Evolutionary conservation across 108 stramenopile genomes (phyloP).

Genomic region (Skeletonema marinoi): DNA sequence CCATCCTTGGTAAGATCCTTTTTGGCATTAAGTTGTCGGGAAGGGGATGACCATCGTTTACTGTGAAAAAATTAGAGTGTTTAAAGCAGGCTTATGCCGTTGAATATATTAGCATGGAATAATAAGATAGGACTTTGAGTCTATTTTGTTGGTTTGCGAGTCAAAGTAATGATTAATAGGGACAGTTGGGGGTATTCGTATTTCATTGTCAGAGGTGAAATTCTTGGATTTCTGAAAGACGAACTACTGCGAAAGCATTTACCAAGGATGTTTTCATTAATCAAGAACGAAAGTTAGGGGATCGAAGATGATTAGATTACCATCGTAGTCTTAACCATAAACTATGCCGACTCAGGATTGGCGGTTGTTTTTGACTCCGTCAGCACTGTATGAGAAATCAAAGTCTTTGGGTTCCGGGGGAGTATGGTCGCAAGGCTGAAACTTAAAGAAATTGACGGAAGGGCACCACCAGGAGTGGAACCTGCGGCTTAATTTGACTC

Average conservation of each 20-base stretch:
- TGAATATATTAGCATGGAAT: no score
- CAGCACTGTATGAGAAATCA: constrained; percentile 98
- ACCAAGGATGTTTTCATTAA: constrained; percentile 99
- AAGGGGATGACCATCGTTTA: no score
- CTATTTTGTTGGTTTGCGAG: no score
- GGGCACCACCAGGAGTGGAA: constrained; percentile 53
- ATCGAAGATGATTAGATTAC: constrained; percentile 99
- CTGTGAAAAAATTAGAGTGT: no score
- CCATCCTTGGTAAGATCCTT: no score
- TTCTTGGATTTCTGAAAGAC: constrained; percentile 98
- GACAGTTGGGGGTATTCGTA: constrained; percentile 98
- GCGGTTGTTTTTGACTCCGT: constrained; percentile 86
- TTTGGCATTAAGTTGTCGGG: no score
- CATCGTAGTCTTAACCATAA: constrained; percentile 99
- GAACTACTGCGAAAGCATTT: constrained; percentile 99
- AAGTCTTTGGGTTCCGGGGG: constrained; percentile 86
- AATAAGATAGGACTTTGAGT: no score
- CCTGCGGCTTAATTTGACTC: constrained; percentile 71
- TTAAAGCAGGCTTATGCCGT: no score
- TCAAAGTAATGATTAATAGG: constrained; percentile 99
- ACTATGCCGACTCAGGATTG: constrained; percentile 99
- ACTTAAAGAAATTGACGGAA: constrained; percentile 91
- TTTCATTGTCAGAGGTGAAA: constrained; percentile 98
- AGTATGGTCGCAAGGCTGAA: constrained; percentile 79
- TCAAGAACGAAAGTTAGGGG: constrained; percentile 99